Evolutionary conservation across 306 rosid genomes (phyloP).

Genomic region (Senna tora): DNA sequence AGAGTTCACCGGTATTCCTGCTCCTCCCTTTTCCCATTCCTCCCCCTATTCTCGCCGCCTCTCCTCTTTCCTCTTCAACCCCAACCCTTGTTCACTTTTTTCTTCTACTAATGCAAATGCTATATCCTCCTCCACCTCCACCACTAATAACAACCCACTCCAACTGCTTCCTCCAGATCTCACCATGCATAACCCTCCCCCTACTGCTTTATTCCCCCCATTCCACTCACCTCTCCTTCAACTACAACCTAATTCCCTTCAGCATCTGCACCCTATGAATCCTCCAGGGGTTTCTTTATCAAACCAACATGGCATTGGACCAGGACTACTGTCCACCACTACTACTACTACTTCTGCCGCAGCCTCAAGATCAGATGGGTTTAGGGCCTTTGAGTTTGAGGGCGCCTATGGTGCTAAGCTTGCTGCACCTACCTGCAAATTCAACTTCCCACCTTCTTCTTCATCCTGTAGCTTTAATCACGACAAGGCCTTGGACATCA

Average conservation of each 20-base stretch:
- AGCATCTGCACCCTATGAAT: slow-evolving; percentile 32
- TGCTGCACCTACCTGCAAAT: slow-evolving; percentile 35
- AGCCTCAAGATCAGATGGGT: neutral
- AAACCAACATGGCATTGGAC: too few species aligned
- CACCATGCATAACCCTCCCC: slow-evolving; percentile 37
- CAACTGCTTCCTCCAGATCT: too few species aligned
- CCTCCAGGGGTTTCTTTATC: neutral
- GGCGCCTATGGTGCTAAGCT: neutral
- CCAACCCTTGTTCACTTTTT: too few species aligned
- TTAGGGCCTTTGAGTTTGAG: neutral
- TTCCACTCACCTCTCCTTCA: neutral
- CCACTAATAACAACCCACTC: too few species aligned
- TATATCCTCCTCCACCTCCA: too few species aligned
- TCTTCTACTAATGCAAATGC: too few species aligned
- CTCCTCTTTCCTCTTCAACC: slow-evolving; percentile 7
- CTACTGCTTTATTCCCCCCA: slow-evolving; percentile 19
- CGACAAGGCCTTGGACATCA: slow-evolving; percentile 41
- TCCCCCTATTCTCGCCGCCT: slow-evolving; percentile 60
- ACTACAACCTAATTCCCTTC: slow-evolving; percentile 23
- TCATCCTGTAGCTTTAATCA: slow-evolving; percentile 40
- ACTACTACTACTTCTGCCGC: too few species aligned
- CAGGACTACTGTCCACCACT: too few species aligned
- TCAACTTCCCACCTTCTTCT: slow-evolving; percentile 24
- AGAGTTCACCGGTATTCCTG: slow-evolving; percentile 92
- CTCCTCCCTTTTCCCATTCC: slow-evolving; percentile 73